Percentiles rank a stretch among this genome's conserved stretches.
Evolutionary conservation across 83 land plant genomes (phyloP).

Genomic region (Larix sibirica): DNA sequence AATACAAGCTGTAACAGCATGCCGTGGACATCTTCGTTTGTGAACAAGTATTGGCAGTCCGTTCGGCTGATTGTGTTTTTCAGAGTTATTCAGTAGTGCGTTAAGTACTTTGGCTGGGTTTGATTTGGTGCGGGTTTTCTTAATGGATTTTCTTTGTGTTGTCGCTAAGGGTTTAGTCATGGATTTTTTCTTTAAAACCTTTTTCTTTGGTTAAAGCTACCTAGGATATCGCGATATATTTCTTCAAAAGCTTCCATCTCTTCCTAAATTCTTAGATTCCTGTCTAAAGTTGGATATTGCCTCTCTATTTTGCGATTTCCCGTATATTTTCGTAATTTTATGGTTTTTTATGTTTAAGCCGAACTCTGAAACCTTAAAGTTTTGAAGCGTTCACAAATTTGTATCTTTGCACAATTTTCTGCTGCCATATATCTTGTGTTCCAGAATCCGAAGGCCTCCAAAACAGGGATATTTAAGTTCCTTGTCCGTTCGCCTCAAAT

Average conservation of each 20-base stretch:
- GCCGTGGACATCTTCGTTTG: conserved; percentile 2
- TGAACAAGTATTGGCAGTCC: conserved; percentile 7
- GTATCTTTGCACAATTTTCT: background rate
- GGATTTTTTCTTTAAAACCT: conserved; percentile 7
- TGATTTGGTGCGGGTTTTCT: background rate
- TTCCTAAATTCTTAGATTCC: background rate
- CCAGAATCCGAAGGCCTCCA: too few relatives aligned
- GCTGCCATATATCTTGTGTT: too few relatives aligned
- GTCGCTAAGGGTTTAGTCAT: conserved; percentile 10
- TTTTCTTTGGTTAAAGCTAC: conserved; percentile 3
- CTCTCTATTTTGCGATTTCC: too few relatives aligned
- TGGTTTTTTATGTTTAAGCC: too few relatives aligned
- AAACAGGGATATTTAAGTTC: too few relatives aligned
- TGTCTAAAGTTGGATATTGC: background rate
- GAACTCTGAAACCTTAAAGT: background rate
- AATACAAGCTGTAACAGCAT: background rate
- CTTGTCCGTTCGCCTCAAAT: too few relatives aligned
- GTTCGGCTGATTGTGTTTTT: conserved; percentile 14
- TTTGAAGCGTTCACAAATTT: background rate
- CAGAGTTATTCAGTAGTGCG: conserved; percentile 5
- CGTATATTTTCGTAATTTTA: too few relatives aligned
- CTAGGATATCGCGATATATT: background rate
- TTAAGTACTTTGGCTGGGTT: background rate
- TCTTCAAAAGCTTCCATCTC: background rate
- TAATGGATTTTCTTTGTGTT: background rate